phyloP scores from a whole-genome alignment of 2,329 filamentous ascomycete species.

The Massarina eburnea region DNA sequence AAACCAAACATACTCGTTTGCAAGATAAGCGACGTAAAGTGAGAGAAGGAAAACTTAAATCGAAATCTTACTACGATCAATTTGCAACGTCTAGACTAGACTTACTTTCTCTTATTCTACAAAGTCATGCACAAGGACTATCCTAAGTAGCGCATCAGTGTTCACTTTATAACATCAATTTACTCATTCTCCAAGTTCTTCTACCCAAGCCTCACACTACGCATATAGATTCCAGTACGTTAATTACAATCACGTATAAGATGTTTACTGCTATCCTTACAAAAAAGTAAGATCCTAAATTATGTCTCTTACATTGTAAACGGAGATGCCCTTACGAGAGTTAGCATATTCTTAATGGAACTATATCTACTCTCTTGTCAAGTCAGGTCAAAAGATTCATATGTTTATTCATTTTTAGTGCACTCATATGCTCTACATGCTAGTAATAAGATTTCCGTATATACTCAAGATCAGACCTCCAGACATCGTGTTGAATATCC shows the following conservation, averaged over 20 bases:
- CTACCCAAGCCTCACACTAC: too few species aligned
- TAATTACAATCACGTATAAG: too few species aligned
- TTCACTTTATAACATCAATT: too few species aligned
- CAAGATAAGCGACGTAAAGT: neutral
- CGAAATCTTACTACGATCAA: neutral
- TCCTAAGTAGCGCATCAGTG: constrained; percentile 27
- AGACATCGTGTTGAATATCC: neutral
- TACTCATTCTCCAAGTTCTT: too few species aligned
- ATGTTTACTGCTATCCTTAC: too few species aligned
- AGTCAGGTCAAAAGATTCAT: too few species aligned
- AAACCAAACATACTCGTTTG: neutral
- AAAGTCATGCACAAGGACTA: constrained; percentile 34
- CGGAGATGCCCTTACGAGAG: too few species aligned
- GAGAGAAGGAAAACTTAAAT: neutral
- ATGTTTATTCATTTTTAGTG: neutral
- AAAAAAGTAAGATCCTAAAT: too few species aligned
- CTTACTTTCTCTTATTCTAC: constrained; percentile 15
- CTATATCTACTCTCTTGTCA: too few species aligned
- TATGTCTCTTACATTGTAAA: too few species aligned
- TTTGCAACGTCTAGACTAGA: neutral
- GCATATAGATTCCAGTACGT: too few species aligned
- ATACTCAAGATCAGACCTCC: neutral
- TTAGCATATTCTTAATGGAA: too few species aligned
- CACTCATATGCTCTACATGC: neutral
- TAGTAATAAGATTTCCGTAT: neutral